Evolutionary conservation across 2,329 filamentous ascomycete genomes (phyloP).

Genomic region (Colletotrichum scovillei): DNA sequence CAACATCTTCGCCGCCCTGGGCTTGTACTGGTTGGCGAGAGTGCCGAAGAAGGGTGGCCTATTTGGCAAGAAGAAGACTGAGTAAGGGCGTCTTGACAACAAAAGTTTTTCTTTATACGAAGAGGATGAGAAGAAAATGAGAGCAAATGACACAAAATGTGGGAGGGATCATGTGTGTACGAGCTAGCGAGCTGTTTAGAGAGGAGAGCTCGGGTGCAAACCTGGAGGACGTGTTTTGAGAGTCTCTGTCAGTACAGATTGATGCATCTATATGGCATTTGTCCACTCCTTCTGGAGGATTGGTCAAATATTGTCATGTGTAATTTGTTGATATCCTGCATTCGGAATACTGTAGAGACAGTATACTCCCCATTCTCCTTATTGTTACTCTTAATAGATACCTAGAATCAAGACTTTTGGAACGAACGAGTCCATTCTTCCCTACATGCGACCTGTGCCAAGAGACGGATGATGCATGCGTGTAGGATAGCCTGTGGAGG

Average conservation of each 20-base stretch:
- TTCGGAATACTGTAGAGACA: not conserved
- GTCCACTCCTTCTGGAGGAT: not conserved
- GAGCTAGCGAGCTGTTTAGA: constrained; percentile 25
- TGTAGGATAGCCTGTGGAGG: not conserved
- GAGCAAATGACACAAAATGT: not conserved
- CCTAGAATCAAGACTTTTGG: not conserved
- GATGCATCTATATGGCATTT: not conserved
- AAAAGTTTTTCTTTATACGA: not conserved
- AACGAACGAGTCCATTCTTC: not conserved
- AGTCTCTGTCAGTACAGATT: not conserved
- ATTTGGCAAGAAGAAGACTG: constrained; percentile 47
- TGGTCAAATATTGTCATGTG: not conserved
- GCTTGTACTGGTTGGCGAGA: constrained; percentile 66
- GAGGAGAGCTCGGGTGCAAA: constrained; percentile 22
- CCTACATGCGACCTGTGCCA: no score
- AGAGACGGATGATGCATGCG: no score
- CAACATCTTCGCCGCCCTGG: constrained; percentile 66
- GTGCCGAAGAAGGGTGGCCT: constrained; percentile 54
- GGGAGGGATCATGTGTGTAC: not conserved
- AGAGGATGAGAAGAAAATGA: not conserved
- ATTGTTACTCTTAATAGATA: constrained; percentile 11
- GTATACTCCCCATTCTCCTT: not conserved
- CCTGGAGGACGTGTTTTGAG: not conserved
- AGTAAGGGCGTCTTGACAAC: constrained; percentile 27
- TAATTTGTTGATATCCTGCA: not conserved